phyloP scores from a whole-genome alignment of 2,329 filamentous ascomycete species.

The Onygenales sp. region DNA sequence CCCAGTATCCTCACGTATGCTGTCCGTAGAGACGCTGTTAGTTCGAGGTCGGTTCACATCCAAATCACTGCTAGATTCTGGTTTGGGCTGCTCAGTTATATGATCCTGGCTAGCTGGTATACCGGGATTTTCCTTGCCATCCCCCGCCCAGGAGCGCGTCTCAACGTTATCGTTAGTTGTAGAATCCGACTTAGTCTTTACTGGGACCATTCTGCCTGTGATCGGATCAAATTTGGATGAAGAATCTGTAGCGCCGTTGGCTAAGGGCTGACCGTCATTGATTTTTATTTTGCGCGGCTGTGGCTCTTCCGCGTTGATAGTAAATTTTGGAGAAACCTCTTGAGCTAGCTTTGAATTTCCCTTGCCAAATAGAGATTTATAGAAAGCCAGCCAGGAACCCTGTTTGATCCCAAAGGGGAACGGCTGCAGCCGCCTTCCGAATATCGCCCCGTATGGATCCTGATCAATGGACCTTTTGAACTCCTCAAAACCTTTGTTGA shows the following conservation, averaged over 20 bases:
- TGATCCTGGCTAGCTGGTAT: no score
- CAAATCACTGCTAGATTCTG: no score
- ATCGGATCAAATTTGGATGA: conserved; percentile 33
- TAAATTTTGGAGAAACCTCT: conserved; percentile 1
- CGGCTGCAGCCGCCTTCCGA: conserved; percentile 26
- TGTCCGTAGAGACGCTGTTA: neutral
- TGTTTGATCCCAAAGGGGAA: conserved; percentile 14
- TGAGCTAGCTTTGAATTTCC: conserved; percentile 1
- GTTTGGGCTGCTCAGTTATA: no score
- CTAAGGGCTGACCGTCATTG: neutral
- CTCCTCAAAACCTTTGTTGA: conserved; percentile 25
- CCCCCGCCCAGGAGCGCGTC: neutral
- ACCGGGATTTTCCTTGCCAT: neutral
- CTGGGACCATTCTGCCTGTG: conserved; percentile 30
- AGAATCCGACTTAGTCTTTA: neutral
- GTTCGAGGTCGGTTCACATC: neutral
- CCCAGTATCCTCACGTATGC: neutral
- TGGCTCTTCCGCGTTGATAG: neutral
- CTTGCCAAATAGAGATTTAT: conserved; percentile 19
- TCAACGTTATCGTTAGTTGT: neutral
- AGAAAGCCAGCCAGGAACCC: conserved; percentile 21
- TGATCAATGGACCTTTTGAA: conserved; percentile 26
- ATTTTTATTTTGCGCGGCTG: conserved; percentile 3
- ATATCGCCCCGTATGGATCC: conserved; percentile 32
- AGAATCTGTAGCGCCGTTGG: conserved; percentile 1